Percentiles rank a stretch among this genome's conserved stretches.
phyloP scores from a whole-genome alignment of 1,284 basidiomycete species.

The Apiotrichum gamsii region DNA sequence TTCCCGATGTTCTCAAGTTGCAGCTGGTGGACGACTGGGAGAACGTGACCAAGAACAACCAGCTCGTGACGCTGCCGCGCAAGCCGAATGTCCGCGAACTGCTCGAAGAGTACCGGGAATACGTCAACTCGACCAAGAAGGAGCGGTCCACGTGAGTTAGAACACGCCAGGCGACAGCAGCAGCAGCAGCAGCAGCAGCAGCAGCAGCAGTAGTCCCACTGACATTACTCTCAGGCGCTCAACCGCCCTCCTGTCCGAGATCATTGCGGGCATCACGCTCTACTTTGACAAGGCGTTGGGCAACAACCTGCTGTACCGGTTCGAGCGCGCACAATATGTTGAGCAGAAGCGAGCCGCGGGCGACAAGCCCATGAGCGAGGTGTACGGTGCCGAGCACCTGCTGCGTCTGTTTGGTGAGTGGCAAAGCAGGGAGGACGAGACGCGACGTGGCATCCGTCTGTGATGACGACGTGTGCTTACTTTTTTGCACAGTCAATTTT shows the following conservation, averaged over 20 bases:
- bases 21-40: conserved; percentile 98
- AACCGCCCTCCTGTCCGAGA: conserved; percentile 60
- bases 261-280: conserved; percentile 78
- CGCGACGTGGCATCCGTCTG: no score
- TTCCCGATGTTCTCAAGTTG: conserved; percentile 83
- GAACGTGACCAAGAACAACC: conserved; percentile 87
- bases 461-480: no score
- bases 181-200: no score
- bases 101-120: conserved; percentile 68
- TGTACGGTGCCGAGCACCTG: conserved; percentile 94
- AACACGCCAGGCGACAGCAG: no score
- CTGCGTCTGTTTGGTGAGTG: conserved; percentile 79
- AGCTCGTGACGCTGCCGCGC: conserved; percentile 82
- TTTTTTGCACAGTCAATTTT: conserved; percentile 55
- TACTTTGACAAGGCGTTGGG: conserved; percentile 93
- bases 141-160: conserved; percentile 50
- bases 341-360: conserved; percentile 66
- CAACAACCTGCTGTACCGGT: conserved; percentile 84
- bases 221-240: conserved; percentile 51
- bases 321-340: conserved; percentile 88
- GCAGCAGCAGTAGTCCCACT: no score
- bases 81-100: conserved; percentile 72
- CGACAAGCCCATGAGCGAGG: conserved; percentile 77
- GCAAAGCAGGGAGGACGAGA: neutral
- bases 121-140: conserved; percentile 52